These are phyloP conservation scores for Geotrichum candidum DNA, from an alignment of 1,139 yeast genomes.

Conservation along the genomic window DNA sequence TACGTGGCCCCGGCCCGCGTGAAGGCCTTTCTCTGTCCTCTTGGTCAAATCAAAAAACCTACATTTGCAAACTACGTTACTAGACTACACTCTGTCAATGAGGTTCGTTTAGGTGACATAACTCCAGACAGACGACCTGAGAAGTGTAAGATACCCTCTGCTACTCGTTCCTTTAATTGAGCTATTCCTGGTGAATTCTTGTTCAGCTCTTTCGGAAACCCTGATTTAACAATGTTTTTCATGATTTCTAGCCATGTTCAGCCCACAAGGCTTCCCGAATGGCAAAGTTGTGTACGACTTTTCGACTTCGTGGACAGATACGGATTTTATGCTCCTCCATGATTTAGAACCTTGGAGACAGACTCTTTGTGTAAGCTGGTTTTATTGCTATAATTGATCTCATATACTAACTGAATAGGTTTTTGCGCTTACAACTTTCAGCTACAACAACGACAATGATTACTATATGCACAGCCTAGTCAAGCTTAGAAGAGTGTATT, in stretches of 20 bases:
- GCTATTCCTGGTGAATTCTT: background rate
- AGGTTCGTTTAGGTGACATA: constrained; percentile 67
- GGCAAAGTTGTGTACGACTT: constrained; percentile 65
- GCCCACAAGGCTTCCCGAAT: constrained; percentile 78
- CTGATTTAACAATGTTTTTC: background rate
- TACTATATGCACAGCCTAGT: constrained; percentile 32
- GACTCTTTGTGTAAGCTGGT: constrained; percentile 24
- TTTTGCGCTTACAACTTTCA: constrained; percentile 54
- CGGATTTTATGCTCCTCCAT: constrained; percentile 59
- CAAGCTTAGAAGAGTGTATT: constrained; percentile 42
- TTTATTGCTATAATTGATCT: background rate
- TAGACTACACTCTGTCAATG: constrained; percentile 47
- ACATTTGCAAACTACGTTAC: constrained; percentile 46
- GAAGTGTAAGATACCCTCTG: constrained; percentile 25
- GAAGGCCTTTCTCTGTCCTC: constrained; percentile 63
- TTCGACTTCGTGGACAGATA: constrained; percentile 45
- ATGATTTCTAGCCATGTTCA: constrained; percentile 42
- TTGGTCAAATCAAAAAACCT: constrained; percentile 45
- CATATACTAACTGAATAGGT: constrained; percentile 30
- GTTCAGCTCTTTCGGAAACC: background rate
- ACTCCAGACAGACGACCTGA: constrained; percentile 53
- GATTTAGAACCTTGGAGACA: constrained; percentile 89
- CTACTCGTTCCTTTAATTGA: background rate
- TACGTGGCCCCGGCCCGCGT: constrained; percentile 58
- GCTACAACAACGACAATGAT: constrained; percentile 32